phyloP scores from a whole-genome alignment of 495 filamentous ascomycete species.

The Pyrenula aspistea region DNA sequence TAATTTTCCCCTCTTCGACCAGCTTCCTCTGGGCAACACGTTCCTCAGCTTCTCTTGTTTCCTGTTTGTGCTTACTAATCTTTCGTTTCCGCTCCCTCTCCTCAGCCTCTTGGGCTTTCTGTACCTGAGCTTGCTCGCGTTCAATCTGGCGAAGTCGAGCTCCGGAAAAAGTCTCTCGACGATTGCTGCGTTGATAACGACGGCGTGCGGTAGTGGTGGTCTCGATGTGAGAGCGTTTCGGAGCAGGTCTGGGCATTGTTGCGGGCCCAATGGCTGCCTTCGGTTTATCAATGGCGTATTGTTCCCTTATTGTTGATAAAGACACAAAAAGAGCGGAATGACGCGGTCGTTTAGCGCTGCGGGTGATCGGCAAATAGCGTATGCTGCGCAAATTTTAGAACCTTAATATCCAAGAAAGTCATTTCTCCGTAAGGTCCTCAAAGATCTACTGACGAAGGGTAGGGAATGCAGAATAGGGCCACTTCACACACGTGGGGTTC shows the following conservation, averaged over 20 bases:
- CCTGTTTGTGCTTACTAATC: not conserved
- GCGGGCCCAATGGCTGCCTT: not conserved
- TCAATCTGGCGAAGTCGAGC: not conserved
- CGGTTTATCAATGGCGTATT: not conserved
- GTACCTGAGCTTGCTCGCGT: not conserved
- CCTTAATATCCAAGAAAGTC: no score
- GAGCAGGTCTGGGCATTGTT: not conserved
- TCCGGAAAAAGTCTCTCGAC: not conserved
- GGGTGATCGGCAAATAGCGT: not conserved
- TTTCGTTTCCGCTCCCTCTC: not conserved
- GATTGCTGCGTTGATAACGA: not conserved
- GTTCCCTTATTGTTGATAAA: not conserved
- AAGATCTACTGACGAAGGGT: no score
- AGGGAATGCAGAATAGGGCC: no score
- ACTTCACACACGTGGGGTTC: no score
- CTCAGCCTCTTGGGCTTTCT: not conserved
- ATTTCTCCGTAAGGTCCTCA: no score
- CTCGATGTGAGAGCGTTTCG: not conserved
- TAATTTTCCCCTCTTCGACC: not conserved
- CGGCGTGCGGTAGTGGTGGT: not conserved
- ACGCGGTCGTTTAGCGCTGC: not conserved
- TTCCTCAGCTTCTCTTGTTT: not conserved
- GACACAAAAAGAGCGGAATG: not conserved
- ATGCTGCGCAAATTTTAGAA: no score
- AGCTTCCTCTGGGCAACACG: not conserved